Evolutionary conservation across 768 basidiomycete genomes (phyloP), one percentile per base, ranked within the genome.

Genomic region (Hypholoma fasciculare): DNA sequence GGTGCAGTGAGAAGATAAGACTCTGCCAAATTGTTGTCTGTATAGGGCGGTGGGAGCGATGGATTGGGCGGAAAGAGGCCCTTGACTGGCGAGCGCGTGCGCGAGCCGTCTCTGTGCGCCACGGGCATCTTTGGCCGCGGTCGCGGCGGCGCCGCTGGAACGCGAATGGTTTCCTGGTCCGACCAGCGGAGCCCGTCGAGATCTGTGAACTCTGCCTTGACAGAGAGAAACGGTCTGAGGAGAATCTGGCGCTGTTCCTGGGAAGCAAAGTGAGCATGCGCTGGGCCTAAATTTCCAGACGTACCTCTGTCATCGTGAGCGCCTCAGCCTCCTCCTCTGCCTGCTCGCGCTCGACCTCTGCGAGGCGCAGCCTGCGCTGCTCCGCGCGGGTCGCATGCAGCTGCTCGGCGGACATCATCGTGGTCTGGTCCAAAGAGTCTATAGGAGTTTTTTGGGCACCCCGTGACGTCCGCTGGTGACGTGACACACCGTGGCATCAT

Each of bases 191-290:
- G 69, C 0, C 85, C 85, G 54, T 87, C 85, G 14, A 87, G 76
- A 67, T 87, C 85, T 55, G 76, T 74, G 63, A 86, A 87, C 61
- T 87, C 85, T 7, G 80, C 79, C 60, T 87, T 86, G 36, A 86
- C 85, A 4, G 76, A 75, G 19, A 67, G 72, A 62, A 87, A 87
- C 1, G 84, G 78, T 51, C 66, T 67, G 30, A 74, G 60, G 12
- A 81, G 70, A 1, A 65, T 68, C 50, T 73, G 69, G 0, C 70
- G 72, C 65, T 79, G 78, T 64, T 79, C 78, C 77, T 79, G 59
- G 49, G 44, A 4, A 23, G 46, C 14, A 23, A 38, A 13, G 34
- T 37, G 9, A 40, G 26, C 16, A 36, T 36, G 9, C 6, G 17
- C 17, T 20, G 8, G 20, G 19, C 3, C 49, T 4, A 20, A 48